A percentile compares a stretch with the other conserved stretches of the same genome.
These are phyloP conservation scores for Mycena metata DNA, from an alignment of 768 basidiomycete genomes.

Conservation along the genomic window DNA sequence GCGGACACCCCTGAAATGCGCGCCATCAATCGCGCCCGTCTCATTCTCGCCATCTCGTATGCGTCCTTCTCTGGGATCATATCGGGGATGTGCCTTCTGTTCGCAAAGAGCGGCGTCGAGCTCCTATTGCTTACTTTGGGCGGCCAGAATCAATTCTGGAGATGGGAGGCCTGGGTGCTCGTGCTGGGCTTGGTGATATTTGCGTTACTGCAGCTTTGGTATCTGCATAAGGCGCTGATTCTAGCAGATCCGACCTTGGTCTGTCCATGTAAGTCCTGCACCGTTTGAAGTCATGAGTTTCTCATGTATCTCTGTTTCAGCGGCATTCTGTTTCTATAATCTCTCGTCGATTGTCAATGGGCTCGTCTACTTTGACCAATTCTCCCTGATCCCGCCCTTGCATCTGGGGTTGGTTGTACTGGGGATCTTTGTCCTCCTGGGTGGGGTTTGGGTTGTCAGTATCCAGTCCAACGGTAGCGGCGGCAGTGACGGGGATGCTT, in stretches of 20 bases:
- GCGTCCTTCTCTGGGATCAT: conserved; percentile 90
- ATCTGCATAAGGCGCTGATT: conserved; percentile 82
- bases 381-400: conserved; percentile 74
- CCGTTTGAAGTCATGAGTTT: conserved; percentile 23
- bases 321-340: conserved; percentile 97
- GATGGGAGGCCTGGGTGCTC: conserved; percentile 88
- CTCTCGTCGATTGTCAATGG: conserved; percentile 92
- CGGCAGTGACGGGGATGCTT: conserved; percentile 60
- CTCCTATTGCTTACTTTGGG: conserved; percentile 82
- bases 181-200: conserved; percentile 78
- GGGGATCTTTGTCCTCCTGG: conserved; percentile 83
- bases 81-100: conserved; percentile 92
- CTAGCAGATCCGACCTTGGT: conserved; percentile 89
- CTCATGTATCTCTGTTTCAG: conserved; percentile 50
- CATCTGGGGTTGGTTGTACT: conserved; percentile 82
- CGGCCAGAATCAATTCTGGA: conserved; percentile 85
- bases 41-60: conserved; percentile 85
- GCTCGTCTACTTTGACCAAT: conserved; percentile 91
- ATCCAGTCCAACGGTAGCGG: conserved; percentile 71
- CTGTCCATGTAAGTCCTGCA: conserved; percentile 76
- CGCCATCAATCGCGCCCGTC: conserved; percentile 60
- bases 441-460: conserved; percentile 92
- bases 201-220: conserved; percentile 88
- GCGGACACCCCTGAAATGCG: conserved; percentile 42
- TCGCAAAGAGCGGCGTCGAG: conserved; percentile 95